Evolutionary conservation across 176 grass and related monocot genomes (phyloP).

Genomic region (Poa annua): DNA sequence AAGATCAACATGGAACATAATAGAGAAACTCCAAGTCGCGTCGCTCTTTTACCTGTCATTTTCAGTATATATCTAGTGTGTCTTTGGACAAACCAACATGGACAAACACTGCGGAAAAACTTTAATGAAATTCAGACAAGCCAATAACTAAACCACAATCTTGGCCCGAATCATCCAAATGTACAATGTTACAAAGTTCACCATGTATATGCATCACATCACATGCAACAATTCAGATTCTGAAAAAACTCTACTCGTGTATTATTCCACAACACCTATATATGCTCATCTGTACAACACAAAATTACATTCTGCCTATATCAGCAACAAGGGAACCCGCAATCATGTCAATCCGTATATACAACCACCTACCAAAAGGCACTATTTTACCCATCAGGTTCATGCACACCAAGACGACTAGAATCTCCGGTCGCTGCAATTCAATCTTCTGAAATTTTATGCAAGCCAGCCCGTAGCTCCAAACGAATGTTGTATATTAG

Average conservation of each 20-base stretch:
- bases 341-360: conserved; percentile 25
- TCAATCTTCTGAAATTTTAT: conserved; percentile 32
- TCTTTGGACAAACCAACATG: not conserved
- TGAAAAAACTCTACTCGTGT: not conserved
- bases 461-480: not conserved
- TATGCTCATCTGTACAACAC: conserved; percentile 33
- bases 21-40: not conserved
- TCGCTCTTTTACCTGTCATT: not conserved
- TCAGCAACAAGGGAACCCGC: not conserved
- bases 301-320: not conserved
- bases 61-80: not conserved
- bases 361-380: conserved; percentile 15
- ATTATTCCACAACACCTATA: not conserved
- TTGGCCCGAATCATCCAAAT: not conserved
- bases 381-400: not conserved
- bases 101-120: not conserved
- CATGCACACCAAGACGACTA: conserved; percentile 20
- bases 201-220: not conserved
- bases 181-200: not conserved
- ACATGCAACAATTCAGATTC: not conserved
- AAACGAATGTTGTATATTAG: conserved; percentile 44
- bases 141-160: not conserved
- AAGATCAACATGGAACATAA: not conserved
- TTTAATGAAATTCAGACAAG: not conserved
- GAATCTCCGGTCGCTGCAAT: conserved; percentile 45